These are phyloP conservation scores for Phytopythium cucurbitacearum DNA, from an alignment of 352 stramenopile genomes.

Conservation along the genomic window DNA sequence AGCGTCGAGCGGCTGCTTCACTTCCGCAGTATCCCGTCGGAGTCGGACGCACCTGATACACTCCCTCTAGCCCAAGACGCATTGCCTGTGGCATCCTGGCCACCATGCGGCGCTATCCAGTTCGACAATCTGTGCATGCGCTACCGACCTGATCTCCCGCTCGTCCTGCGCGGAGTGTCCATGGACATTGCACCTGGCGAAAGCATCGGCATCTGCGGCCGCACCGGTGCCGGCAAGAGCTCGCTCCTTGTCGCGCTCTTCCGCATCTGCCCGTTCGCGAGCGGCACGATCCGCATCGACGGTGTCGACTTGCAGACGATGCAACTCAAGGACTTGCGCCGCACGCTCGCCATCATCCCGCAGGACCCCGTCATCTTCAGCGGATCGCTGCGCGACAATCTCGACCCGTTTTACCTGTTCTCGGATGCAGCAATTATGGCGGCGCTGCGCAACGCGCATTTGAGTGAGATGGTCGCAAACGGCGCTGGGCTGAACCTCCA, in stretches of 20 bases:
- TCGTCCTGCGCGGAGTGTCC: constrained; percentile 29
- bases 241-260: constrained; percentile 42
- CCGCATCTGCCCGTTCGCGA: constrained; percentile 39
- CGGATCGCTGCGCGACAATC: constrained; percentile 83
- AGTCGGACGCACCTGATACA: constrained; percentile 17
- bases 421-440: constrained; percentile 57
- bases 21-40: constrained; percentile 32
- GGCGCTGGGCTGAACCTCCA: constrained; percentile 68
- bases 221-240: constrained; percentile 41
- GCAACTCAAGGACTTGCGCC: constrained; percentile 28
- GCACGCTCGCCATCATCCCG: constrained; percentile 46
- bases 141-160: constrained; percentile 32
- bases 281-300: constrained; percentile 82
- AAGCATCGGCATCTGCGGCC: constrained; percentile 52
- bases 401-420: constrained; percentile 87
- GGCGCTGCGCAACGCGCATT: constrained; percentile 50
- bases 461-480: constrained; percentile 60
- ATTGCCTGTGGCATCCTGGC: constrained; percentile 12
- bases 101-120: constrained; percentile 11
- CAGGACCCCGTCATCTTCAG: constrained; percentile 89
- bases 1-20: constrained; percentile 32
- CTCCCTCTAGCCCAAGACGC: constrained; percentile 6
- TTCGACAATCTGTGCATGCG: constrained; percentile 27
- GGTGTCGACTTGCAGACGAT: constrained; percentile 60
- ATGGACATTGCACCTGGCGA: constrained; percentile 29